Percentiles rank a stretch among this genome's conserved stretches.
phyloP scores from a whole-genome alignment of 2,329 filamentous ascomycete genomes.

The Macrophomina phaseolina region DNA sequence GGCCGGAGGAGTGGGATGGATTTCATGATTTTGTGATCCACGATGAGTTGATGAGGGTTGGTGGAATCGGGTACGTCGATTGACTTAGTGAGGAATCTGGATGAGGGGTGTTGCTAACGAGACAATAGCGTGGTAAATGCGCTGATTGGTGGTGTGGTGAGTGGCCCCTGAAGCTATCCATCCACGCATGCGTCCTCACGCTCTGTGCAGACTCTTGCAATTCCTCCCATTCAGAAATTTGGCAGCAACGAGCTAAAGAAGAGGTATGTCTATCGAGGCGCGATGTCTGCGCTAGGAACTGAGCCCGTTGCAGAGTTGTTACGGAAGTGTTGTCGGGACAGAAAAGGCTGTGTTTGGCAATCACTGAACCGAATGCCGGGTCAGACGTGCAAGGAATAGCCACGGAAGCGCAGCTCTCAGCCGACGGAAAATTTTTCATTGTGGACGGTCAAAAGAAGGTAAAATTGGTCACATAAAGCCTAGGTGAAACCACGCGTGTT shows the following conservation, averaged over 20 bases:
- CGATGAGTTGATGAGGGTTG: slow-evolving; percentile 43
- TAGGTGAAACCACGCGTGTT: neutral
- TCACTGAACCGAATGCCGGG: slow-evolving; percentile 56
- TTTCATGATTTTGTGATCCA: slow-evolving; percentile 46
- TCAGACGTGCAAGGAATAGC: slow-evolving; percentile 38
- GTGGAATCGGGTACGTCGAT: slow-evolving; percentile 31
- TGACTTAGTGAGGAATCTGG: neutral
- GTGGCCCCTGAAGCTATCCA: neutral
- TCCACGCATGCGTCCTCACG: neutral
- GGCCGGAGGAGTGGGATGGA: slow-evolving; percentile 41
- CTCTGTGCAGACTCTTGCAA: slow-evolving; percentile 53
- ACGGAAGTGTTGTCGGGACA: slow-evolving; percentile 37
- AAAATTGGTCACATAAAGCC: neutral
- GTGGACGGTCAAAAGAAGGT: slow-evolving; percentile 48
- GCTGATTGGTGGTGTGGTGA: neutral
- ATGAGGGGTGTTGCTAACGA: slow-evolving; percentile 34
- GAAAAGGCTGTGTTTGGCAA: slow-evolving; percentile 40
- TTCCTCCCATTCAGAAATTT: slow-evolving; percentile 36
- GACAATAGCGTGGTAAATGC: slow-evolving; percentile 22
- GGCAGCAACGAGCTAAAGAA: slow-evolving; percentile 31
- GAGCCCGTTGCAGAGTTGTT: slow-evolving; percentile 44
- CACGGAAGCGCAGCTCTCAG: slow-evolving; percentile 52
- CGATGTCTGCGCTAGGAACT: slow-evolving; percentile 28
- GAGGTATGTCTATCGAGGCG: neutral
- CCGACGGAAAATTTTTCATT: slow-evolving; percentile 41